Evolutionary conservation across 1,139 yeast species (phyloP).

Genomic region (Suhomyces yuchorum): DNA sequence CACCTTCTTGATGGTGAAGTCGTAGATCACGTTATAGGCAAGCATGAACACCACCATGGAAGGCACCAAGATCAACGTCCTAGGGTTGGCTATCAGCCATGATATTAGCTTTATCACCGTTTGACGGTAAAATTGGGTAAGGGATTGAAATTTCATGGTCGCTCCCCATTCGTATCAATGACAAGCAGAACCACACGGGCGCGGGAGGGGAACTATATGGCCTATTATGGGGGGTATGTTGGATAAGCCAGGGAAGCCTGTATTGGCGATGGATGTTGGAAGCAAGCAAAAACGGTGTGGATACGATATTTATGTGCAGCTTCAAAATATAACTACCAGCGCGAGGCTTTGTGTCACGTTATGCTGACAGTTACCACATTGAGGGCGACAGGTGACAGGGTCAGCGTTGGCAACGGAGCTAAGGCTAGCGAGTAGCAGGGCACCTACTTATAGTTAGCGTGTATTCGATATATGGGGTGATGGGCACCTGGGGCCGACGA

Average conservation of each 20-base stretch:
- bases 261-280: neutral
- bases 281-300: neutral
- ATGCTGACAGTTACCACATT: neutral
- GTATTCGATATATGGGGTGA: neutral
- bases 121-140: constrained; percentile 9
- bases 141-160: constrained; percentile 7
- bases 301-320: constrained; percentile 2
- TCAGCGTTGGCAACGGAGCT: neutral
- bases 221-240: neutral
- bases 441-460: neutral
- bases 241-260: neutral
- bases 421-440: neutral
- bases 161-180: neutral
- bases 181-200: neutral
- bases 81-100: constrained; percentile 21
- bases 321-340: neutral
- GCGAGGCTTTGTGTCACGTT: neutral
- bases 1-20: constrained; percentile 23
- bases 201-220: neutral
- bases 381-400: constrained; percentile 1
- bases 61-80: constrained; percentile 24
- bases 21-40: constrained; percentile 29
- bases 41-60: constrained; percentile 23
- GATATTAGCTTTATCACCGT: constrained; percentile 18
- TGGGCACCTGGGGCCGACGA: neutral